Evolutionary conservation across 768 basidiomycete genomes (phyloP).

Genomic region (Cubamyces sp.): DNA sequence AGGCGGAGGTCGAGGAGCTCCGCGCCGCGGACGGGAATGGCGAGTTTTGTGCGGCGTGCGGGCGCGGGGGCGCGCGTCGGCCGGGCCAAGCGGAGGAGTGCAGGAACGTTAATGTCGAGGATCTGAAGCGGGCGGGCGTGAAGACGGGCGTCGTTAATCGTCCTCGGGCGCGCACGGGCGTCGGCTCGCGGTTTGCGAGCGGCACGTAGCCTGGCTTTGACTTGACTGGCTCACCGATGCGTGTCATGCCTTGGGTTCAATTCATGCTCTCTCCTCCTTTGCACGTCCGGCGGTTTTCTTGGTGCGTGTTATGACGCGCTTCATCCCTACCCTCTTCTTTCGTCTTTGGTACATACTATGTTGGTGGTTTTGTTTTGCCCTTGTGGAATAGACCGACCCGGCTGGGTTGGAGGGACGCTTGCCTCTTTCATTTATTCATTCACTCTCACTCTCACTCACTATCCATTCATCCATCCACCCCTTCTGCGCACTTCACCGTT

Average conservation of each 20-base stretch:
- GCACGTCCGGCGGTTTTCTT: background rate
- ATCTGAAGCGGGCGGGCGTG: slow-evolving; percentile 33
- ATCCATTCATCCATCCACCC: background rate
- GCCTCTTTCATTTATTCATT: background rate
- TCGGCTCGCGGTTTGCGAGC: slow-evolving; percentile 63
- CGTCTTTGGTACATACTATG: slow-evolving; percentile 22
- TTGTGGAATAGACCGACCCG: slow-evolving; percentile 22
- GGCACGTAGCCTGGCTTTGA: slow-evolving; percentile 39
- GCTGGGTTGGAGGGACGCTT: slow-evolving; percentile 17
- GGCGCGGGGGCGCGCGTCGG: slow-evolving; percentile 45
- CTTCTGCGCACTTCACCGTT: background rate
- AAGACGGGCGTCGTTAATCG: slow-evolving; percentile 56
- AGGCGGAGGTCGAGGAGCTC: slow-evolving; percentile 65
- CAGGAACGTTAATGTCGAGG: slow-evolving; percentile 26
- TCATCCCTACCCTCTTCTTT: slow-evolving; percentile 25
- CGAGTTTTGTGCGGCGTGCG: slow-evolving; percentile 64
- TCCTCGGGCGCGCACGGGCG: slow-evolving; percentile 70
- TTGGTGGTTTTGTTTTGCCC: slow-evolving; percentile 2
- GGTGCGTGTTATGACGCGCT: slow-evolving; percentile 15
- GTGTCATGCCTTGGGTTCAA: background rate
- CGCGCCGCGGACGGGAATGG: slow-evolving; percentile 43
- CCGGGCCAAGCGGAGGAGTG: background rate
- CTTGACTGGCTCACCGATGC: background rate
- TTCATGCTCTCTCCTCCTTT: background rate
- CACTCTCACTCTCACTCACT: background rate